phyloP scores from a whole-genome alignment of 192 early-diverging fungal species.

The Dissophora globulifera region DNA sequence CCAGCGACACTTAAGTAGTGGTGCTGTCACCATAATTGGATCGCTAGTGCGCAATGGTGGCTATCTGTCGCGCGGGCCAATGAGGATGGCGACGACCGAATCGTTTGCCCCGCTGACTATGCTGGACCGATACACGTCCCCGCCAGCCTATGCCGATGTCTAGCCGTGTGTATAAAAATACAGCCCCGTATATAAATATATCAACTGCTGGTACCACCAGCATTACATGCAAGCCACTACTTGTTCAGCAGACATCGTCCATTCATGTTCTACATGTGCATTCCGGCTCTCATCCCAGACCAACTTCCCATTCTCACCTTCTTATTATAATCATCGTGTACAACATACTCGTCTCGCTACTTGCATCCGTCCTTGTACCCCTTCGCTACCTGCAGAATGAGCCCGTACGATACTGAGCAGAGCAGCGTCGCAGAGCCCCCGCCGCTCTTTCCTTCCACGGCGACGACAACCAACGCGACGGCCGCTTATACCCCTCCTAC shows the following conservation, averaged over 20 bases:
- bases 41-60: slow-evolving; percentile 43
- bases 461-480: neutral
- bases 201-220: too few relatives aligned
- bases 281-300: too few relatives aligned
- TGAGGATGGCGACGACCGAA: slow-evolving; percentile 17
- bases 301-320: too few relatives aligned
- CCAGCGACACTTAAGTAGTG: slow-evolving; percentile 32
- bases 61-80: slow-evolving; percentile 43
- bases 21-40: slow-evolving; percentile 35
- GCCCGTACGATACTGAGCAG: neutral
- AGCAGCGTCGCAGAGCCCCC: neutral
- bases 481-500: neutral
- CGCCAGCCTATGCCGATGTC: slow-evolving; percentile 34
- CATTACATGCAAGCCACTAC: too few relatives aligned
- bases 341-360: neutral
- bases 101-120: neutral
- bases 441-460: neutral
- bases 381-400: neutral
- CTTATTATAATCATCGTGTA: too few relatives aligned
- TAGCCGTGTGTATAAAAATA: neutral
- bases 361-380: neutral
- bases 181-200: too few relatives aligned
- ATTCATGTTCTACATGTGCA: too few relatives aligned
- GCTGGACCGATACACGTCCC: too few relatives aligned
- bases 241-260: too few relatives aligned